A percentile compares a stretch with the other conserved stretches of the same genome.
phyloP scores from a whole-genome alignment of 805 yeast genomes.

The Cyberlindnera veronae region DNA sequence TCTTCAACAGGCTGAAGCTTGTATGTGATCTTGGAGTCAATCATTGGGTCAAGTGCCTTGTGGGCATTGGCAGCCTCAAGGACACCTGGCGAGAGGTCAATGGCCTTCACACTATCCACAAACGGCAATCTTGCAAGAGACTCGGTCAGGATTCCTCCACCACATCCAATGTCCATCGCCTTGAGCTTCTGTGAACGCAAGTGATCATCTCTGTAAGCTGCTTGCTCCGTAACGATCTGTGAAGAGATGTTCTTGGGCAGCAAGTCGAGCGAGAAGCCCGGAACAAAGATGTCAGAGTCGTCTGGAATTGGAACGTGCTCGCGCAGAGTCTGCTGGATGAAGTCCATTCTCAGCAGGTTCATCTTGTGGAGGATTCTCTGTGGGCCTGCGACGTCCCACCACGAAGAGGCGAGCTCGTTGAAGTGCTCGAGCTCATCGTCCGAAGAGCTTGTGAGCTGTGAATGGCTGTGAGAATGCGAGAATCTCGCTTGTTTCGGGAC shows the following conservation, averaged over 20 bases:
- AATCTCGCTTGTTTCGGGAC: too few relatives aligned
- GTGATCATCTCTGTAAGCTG: constrained; percentile 39
- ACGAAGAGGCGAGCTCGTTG: constrained; percentile 80
- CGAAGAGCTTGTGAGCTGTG: constrained; percentile 44
- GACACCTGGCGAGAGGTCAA: constrained; percentile 84
- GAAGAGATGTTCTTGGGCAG: constrained; percentile 55
- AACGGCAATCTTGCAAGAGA: constrained; percentile 74
- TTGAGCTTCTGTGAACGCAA: constrained; percentile 32
- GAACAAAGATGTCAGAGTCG: constrained; percentile 51
- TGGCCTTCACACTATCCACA: constrained; percentile 65
- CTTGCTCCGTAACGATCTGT: constrained; percentile 49
- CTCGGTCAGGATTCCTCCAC: constrained; percentile 94
- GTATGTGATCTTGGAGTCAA: constrained; percentile 56
- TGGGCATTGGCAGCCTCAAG: constrained; percentile 76
- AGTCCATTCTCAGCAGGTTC: constrained; percentile 89
- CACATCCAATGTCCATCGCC: constrained; percentile 92
- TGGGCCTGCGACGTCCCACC: constrained; percentile 97
- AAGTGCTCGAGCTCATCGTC: constrained; percentile 76
- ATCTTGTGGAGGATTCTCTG: constrained; percentile 92
- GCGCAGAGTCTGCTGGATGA: constrained; percentile 61
- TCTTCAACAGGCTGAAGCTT: constrained; percentile 61
- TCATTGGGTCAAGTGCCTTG: constrained; percentile 57
- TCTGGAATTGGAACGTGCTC: constrained; percentile 16
- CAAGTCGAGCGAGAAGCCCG: constrained; percentile 69
- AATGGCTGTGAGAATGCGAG: constrained; percentile 8